phyloP scores from a whole-genome alignment of 345 rosid genomes.

The Linum lewisii region DNA sequence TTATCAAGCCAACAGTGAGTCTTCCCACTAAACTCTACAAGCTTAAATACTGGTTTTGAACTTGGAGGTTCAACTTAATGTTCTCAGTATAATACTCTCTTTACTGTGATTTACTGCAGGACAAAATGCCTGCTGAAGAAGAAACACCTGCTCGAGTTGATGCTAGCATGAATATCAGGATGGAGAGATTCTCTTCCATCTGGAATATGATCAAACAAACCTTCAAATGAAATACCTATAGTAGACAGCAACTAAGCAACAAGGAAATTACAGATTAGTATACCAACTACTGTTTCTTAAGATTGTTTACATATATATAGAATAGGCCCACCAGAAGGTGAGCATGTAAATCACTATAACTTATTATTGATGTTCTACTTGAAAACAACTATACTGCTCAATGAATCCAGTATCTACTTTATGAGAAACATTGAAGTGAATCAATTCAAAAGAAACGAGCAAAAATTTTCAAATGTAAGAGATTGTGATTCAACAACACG shows the following conservation, averaged over 20 bases:
- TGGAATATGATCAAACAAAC: conserved; percentile 26
- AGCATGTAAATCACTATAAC: neutral
- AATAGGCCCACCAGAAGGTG: conserved; percentile 2
- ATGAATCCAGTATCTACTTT: no score
- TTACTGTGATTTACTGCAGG: conserved; percentile 16
- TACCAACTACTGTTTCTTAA: neutral
- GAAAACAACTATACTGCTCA: no score
- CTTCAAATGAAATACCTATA: conserved; percentile 14
- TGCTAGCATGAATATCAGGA: conserved; percentile 32
- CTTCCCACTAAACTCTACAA: neutral
- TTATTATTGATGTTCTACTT: neutral
- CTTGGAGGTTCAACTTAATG: neutral
- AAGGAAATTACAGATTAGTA: neutral
- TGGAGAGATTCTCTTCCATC: conserved; percentile 25
- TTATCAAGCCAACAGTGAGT: conserved; percentile 15
- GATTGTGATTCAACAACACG: no score
- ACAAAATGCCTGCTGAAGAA: conserved; percentile 24
- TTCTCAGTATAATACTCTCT: neutral
- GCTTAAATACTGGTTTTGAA: no score
- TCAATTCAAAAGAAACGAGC: no score
- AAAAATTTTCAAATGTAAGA: no score
- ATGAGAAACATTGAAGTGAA: no score
- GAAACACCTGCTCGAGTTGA: conserved; percentile 40
- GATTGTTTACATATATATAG: neutral
- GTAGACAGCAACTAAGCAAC: neutral